Base-by-base conservation (phyloP, 177 flowering plant genomes). In the Vitis hybrid region DNA sequence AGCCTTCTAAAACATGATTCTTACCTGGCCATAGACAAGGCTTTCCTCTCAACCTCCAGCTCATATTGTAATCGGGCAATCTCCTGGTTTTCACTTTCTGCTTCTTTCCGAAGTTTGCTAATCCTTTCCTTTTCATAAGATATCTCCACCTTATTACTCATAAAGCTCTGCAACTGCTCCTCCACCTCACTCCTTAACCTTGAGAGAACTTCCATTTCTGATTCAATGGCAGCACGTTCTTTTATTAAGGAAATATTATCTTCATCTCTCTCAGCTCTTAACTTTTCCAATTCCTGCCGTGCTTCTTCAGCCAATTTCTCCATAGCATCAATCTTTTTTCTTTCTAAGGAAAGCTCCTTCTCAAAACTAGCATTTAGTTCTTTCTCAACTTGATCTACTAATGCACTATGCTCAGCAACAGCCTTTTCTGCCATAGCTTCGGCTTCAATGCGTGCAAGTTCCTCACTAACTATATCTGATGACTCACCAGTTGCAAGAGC, bases 361-460 rank as follows among this genome's bases (percentile, higher is more conserved):
- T 87, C 95, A 80, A 84, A 96, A 72, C 76, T 87, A 11, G 89
- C 88, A 80, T 86, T 89, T 10, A 96, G 62, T 73, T 94, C 98
- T 75, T 88, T 85, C 78, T 96, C 98, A 76, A 92, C 98, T 79
- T 96, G 78, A 81, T 93, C 94, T 7, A 96, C 94, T 73, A 96
- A 80, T 75, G 93, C 97, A 83, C 70, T 87, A 83, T 94, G 99
- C 1, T 89, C 97, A 59, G 92, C 79, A 76, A 94, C 98, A 66
- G 92, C 98, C 75, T 89, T 85, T 85, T 96, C 97, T 62, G 99
- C 98, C 82, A 89, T 82, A 18, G 91, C 82, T 77, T 96, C 99
- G 53, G 99, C 98, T 83, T 96, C 99, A 51, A 96, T 96, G 51
- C 99, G 97, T 72, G 97, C 83, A 57, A 96, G 91, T 88, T 96